A percentile compares a stretch with the other conserved stretches of the same genome.
Conservation (phyloP, 495 filamentous ascomycete genomes). For the Staphylotrichum tortipilum region DNA sequence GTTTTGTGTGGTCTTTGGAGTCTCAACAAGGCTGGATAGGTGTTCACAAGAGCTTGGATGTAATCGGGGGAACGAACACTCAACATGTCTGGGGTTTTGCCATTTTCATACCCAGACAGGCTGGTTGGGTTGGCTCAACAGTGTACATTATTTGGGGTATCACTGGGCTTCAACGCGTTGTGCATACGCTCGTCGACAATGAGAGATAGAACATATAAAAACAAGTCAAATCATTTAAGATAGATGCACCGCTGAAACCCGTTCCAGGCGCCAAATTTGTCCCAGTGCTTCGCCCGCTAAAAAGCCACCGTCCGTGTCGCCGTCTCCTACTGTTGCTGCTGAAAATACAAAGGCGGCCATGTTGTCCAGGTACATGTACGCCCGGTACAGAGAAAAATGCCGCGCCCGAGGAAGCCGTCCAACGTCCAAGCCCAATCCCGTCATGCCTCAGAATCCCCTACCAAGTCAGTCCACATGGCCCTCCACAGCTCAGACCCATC, state of each 20-base stretch:
- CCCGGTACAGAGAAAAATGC: background rate
- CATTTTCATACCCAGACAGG: background rate
- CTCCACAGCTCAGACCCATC: background rate
- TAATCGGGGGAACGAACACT: background rate
- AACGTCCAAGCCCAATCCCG: background rate
- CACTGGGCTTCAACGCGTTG: constrained; percentile 5
- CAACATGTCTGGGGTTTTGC: constrained; percentile 12
- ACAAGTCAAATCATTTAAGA: no score
- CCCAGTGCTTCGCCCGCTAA: background rate
- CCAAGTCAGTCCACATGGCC: background rate
- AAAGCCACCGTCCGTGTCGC: background rate
- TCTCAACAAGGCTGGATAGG: background rate
- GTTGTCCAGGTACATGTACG: no score
- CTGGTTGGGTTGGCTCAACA: constrained; percentile 11
- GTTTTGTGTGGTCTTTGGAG: no score
- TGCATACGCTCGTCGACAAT: no score
- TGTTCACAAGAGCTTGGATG: background rate
- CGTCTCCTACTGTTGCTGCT: background rate
- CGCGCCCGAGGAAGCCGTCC: background rate
- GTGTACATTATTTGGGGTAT: background rate
- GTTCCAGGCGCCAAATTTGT: background rate
- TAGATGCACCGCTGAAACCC: background rate
- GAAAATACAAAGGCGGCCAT: background rate
- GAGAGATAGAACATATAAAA: background rate
- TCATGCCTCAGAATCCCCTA: background rate